Base-by-base conservation (phyloP, 1,284 basidiomycete genomes). In the Neolentinus lepideus region DNA sequence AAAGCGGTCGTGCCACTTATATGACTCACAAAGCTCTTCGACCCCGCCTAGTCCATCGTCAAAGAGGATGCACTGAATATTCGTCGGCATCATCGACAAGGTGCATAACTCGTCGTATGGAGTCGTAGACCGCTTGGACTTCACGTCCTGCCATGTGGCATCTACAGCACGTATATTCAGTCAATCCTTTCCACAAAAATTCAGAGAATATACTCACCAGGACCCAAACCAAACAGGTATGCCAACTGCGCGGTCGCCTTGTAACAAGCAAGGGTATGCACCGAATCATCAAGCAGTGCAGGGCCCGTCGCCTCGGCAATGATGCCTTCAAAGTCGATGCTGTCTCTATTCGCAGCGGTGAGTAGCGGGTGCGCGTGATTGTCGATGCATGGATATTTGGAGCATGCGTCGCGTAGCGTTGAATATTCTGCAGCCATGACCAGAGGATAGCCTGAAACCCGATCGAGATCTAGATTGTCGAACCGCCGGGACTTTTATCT, bases 1-100 rank as follows among this genome's bases (percentile, higher is more conserved):
- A 55, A 83, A 80, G 53, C 69, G 72, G 60, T 86, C 78, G 61
- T 89, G 85, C 84, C 84, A 87, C 51, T 64, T 60, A 61, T 76
- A 77, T 8, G 69, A 68, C 64, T 84, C 78, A 8, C 79, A 73
- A 52, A 79, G 67, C n/a, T 76, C 74, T 22, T 68, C 62, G 1
- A 71, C 67, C 2, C 73, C 75, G 10, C 77, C 76, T 2, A 90
- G 67, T 0, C 85, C 86, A 61, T 90, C 88, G 63, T 90, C 88
- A 51, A 90, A 72, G 33, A 91, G 69, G 54, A 90, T 73, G 57
- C 79, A 80, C 59, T 86, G 79, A 51, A 85, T 86, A 22, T 73
- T 73, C 2, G 80, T 74, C 2, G 72, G 70, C 26, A 70, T 65
- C 67, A 90, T 77, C 59, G 74, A 85, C 29, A 65, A 59, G 43